phyloP scores from a whole-genome alignment of 2,329 filamentous ascomycete species.

The Colletotrichum sp. region DNA sequence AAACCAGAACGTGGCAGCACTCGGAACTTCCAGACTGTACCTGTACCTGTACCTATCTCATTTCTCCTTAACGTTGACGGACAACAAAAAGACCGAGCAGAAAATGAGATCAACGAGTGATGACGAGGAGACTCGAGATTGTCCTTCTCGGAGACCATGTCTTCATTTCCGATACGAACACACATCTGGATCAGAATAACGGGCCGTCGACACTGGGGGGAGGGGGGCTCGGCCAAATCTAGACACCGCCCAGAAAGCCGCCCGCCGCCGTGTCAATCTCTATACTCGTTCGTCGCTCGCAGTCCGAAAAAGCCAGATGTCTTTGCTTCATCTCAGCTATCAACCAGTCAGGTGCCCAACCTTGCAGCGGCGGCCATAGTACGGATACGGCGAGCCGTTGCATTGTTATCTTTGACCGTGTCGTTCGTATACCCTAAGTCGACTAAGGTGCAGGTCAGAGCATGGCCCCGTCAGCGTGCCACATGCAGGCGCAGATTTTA shows the following conservation, averaged over 20 bases:
- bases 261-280: not conserved
- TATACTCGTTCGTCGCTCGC: not conserved
- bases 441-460: not conserved
- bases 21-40: not conserved
- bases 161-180: not conserved
- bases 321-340: conserved; percentile 7
- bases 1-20: not conserved
- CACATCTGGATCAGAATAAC: not conserved
- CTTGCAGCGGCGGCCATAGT: not conserved
- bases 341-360: not conserved
- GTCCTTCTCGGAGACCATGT: not conserved
- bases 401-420: not conserved
- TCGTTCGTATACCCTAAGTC: not conserved
- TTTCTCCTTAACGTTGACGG: not conserved
- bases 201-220: not conserved
- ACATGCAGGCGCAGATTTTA: not conserved
- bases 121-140: conserved; percentile 9
- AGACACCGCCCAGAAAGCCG: not conserved
- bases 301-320: not conserved
- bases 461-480: not conserved
- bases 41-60: not conserved
- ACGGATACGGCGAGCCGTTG: not conserved
- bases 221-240: not conserved
- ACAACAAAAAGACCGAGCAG: not conserved
- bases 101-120: not conserved